Evolutionary conservation across 2,329 filamentous ascomycete species (phyloP).

Genomic region (Talaromyces funiculosus): DNA sequence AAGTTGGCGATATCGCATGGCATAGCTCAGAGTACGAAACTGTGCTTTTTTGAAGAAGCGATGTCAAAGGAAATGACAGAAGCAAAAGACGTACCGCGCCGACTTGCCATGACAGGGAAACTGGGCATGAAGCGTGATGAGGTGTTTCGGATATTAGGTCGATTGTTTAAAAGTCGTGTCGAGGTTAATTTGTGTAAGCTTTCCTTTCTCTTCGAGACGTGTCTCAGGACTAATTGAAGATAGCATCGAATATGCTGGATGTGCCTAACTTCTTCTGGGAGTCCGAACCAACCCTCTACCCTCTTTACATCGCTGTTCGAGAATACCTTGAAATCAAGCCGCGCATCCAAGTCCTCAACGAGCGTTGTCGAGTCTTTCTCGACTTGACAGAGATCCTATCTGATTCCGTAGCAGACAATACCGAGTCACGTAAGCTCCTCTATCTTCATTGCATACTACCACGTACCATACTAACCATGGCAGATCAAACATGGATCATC

Average conservation of each 20-base stretch:
- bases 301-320: constrained; percentile 86
- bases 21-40: constrained; percentile 93
- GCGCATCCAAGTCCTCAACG: constrained; percentile 93
- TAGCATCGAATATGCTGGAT: constrained; percentile 91
- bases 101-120: constrained; percentile 80
- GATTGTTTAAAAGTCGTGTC: constrained; percentile 86
- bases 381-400: constrained; percentile 93
- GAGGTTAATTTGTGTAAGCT: constrained; percentile 93
- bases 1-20: constrained; percentile 96
- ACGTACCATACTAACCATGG: constrained; percentile 7
- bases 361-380: constrained; percentile 91
- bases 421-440: constrained; percentile 65
- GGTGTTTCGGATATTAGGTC: constrained; percentile 85
- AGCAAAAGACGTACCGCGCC: constrained; percentile 86
- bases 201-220: background rate
- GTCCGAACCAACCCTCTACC: constrained; percentile 87
- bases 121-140: constrained; percentile 87
- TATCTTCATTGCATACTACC: background rate
- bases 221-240: background rate
- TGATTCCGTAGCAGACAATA: constrained; percentile 85
- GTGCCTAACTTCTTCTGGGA: constrained; percentile 99
- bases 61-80: constrained; percentile 93
- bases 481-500: constrained; percentile 90
- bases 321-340: constrained; percentile 98
- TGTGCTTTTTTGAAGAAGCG: constrained; percentile 91